Evolutionary conservation across 805 yeast genomes (phyloP), one percentile per base, ranked within the genome.

Genomic region (Candida hungchunana): DNA sequence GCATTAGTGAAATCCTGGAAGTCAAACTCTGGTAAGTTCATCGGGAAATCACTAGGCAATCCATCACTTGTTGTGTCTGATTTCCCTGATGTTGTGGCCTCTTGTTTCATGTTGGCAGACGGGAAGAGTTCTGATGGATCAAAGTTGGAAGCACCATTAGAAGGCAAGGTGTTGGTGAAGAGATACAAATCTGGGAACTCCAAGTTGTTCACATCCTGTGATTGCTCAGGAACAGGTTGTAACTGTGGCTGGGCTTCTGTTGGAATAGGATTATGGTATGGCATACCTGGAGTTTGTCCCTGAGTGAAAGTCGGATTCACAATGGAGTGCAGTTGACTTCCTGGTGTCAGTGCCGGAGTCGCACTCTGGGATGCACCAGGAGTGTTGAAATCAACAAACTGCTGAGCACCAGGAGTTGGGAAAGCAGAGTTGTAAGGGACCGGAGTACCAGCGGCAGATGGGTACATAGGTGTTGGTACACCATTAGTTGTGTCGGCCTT

Each of bases 141-240:
- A 24, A 54, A 54, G 19, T 32, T 39, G 7, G 34, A 24, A 5
- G 40, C 37, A n/a, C 29, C 44, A 4, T 37, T 31, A 2, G 47
- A 39, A 18, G 57, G 56, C 5, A 49, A 30, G 3, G 44, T 45
- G 20, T 50, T 50, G 2, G 59, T 54, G 31, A 54, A 54, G 7
- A 54, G 39, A 16, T 53, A 54, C 21, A 54, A 24, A 11, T 54
- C 56, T n/a, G 59, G 58, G 36, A 53, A 53, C 26, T 51, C 59
- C 7, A 43, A 10, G 15, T 30, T 18, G 16, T 32, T 37, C 12
- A n/a, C n/a, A n/a, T 23, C 19, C 18, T 36, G 22, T 20, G 37
- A 17, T 18, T 18, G 32, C 20, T 20, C 25, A 8, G 24, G 17
- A 8, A 7, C 8, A 21, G 29, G 21, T 10, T 23, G 32, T 6